Conservation (phyloP, 208 protist species). For the Leishmania arabica region DNA sequence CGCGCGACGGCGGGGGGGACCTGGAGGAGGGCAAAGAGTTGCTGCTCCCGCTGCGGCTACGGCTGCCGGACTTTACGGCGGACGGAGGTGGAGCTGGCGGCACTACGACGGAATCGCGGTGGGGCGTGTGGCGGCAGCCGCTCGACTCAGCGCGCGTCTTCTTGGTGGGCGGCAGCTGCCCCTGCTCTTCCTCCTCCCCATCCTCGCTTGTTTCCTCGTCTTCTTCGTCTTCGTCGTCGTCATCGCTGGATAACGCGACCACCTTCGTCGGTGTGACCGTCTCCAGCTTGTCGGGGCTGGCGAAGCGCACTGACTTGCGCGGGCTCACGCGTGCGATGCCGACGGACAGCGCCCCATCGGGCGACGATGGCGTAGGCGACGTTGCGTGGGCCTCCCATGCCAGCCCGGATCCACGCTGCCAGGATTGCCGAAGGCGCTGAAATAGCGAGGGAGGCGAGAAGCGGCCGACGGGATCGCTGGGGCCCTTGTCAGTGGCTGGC, state of each 20-base stretch:
- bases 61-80: slow-evolving; percentile 12
- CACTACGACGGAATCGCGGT: slow-evolving; percentile 6
- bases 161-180: slow-evolving; percentile 8
- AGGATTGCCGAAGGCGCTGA: slow-evolving; percentile 13
- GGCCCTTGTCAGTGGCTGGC: background rate
- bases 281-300: slow-evolving; percentile 52
- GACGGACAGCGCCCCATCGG: slow-evolving; percentile 1
- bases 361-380: slow-evolving; percentile 14
- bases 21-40: background rate
- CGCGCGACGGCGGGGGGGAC: background rate
- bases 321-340: slow-evolving; percentile 15
- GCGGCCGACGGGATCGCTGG: background rate
- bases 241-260: slow-evolving; percentile 12
- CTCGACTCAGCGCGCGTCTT: slow-evolving; percentile 12
- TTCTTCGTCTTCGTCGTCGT: slow-evolving; percentile 7
- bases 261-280: slow-evolving; percentile 42
- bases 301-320: slow-evolving; percentile 83
- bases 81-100: slow-evolving; percentile 32
- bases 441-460: slow-evolving; percentile 9
- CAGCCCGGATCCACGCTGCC: background rate
- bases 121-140: slow-evolving; percentile 2
- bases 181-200: slow-evolving; percentile 13
- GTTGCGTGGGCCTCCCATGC: background rate
- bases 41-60: background rate
- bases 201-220: slow-evolving; percentile 13